Conservation (phyloP, 768 basidiomycete genomes). For the Strobilomyces echinocephalus region DNA sequence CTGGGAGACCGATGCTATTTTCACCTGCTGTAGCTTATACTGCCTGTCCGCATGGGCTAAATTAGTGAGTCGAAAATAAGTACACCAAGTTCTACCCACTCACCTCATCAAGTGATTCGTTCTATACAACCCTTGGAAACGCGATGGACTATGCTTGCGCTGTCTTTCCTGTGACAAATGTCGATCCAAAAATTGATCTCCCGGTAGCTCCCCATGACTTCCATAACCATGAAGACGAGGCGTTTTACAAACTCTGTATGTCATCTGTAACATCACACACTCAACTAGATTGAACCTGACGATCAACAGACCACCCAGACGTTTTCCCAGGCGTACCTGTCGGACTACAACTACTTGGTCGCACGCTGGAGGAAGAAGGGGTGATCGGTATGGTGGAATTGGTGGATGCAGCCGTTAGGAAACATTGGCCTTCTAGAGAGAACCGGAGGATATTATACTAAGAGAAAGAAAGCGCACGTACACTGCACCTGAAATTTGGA, state of each 20-base stretch:
- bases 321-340: conserved; percentile 43
- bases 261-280: background rate
- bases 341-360: conserved; percentile 45
- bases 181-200: conserved; percentile 39
- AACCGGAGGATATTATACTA: too few relatives aligned
- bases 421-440: conserved; percentile 1
- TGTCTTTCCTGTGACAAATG: conserved; percentile 46
- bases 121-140: conserved; percentile 46
- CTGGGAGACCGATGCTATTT: conserved; percentile 52
- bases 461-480: too few relatives aligned
- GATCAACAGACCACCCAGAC: conserved; percentile 39
- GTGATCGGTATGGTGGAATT: conserved; percentile 46
- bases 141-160: conserved; percentile 41
- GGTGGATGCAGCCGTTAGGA: conserved; percentile 36
- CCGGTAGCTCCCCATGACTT: conserved; percentile 36
- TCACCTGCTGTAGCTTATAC: conserved; percentile 40
- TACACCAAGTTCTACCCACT: conserved; percentile 14
- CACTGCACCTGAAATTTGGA: too few relatives aligned
- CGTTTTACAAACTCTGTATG: conserved; percentile 43
- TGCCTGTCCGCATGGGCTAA: conserved; percentile 42
- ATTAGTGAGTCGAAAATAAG: conserved; percentile 29
- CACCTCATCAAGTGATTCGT: conserved; percentile 28
- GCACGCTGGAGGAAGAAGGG: conserved; percentile 48
- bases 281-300: background rate
- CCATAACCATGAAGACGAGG: conserved; percentile 39